These are phyloP conservation scores for Neurospora sp. DNA, from an alignment of 495 filamentous ascomycete genomes.

Conservation along the genomic window DNA sequence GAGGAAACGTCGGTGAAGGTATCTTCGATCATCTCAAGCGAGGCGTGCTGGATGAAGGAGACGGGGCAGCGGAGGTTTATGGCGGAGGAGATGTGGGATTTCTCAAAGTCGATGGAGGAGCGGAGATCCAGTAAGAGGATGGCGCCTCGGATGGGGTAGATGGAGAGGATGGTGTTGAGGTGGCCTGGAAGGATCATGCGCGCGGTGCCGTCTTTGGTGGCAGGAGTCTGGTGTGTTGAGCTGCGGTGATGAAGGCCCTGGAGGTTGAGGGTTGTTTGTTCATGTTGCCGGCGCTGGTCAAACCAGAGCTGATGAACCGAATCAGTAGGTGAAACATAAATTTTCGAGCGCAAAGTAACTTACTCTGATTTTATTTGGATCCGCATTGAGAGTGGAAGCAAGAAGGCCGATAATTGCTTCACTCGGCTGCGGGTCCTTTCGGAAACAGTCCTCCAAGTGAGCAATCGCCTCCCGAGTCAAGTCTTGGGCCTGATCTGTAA, in stretches of 20 bases:
- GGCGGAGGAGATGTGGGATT: conserved; percentile 36
- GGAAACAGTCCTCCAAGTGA: conserved; percentile 35
- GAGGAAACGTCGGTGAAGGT: conserved; percentile 34
- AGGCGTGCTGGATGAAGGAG: conserved; percentile 29
- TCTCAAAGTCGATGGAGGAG: conserved; percentile 30
- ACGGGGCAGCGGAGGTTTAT: conserved; percentile 37
- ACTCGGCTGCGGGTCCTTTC: conserved; percentile 25
- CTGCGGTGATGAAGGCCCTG: conserved; percentile 17
- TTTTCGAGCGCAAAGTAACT: not conserved
- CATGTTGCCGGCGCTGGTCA: conserved; percentile 32
- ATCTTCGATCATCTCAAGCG: conserved; percentile 39
- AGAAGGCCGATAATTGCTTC: conserved; percentile 27
- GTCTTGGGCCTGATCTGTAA: not conserved
- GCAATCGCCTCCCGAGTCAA: not conserved
- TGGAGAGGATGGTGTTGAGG: conserved; percentile 34
- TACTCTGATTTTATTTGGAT: conserved; percentile 24
- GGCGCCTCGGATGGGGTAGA: conserved; percentile 26
- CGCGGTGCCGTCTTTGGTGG: conserved; percentile 13
- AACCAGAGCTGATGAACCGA: conserved; percentile 29
- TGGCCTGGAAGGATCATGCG: conserved; percentile 39
- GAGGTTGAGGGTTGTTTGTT: conserved; percentile 27
- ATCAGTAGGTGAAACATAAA: not conserved
- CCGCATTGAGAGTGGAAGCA: conserved; percentile 31
- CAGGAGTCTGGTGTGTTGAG: conserved; percentile 16
- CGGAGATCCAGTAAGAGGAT: conserved; percentile 36